These are phyloP conservation scores for Hemileia vastatrix DNA, from an alignment of 1,284 basidiomycete species.

Conservation along the genomic window DNA sequence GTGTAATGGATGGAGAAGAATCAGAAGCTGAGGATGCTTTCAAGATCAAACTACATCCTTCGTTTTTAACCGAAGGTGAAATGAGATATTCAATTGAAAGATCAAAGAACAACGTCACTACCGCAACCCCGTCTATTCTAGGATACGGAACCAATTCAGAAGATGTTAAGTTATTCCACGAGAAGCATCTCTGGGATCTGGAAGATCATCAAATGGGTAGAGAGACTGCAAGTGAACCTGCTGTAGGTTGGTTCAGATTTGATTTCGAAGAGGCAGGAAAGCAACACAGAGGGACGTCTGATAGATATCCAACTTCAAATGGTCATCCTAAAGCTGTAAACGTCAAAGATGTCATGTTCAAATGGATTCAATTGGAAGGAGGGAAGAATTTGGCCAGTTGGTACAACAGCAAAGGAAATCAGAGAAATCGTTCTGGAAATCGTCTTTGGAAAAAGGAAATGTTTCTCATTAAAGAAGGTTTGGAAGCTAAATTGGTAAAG, in stretches of 20 bases:
- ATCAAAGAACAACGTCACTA: not conserved
- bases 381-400: not conserved
- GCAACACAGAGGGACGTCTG: not conserved
- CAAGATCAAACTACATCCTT: not conserved
- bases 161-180: no score
- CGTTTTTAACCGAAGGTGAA: not conserved
- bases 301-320: not conserved
- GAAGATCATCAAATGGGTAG: not conserved
- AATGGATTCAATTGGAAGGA: not conserved
- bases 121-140: no score
- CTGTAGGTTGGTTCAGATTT: not conserved
- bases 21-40: not conserved
- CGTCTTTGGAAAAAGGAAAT: no score
- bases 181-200: not conserved
- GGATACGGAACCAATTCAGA: no score
- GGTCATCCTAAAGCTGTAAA: not conserved
- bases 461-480: no score
- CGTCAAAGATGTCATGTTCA: not conserved
- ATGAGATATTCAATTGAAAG: not conserved
- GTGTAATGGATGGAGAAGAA: no score
- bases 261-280: not conserved
- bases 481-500: no score
- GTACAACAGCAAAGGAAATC: no score
- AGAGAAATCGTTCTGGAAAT: no score
- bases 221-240: not conserved